Evolutionary conservation across 495 filamentous ascomycete species (phyloP).

Genomic region (Thermothielavioides terrestris): DNA sequence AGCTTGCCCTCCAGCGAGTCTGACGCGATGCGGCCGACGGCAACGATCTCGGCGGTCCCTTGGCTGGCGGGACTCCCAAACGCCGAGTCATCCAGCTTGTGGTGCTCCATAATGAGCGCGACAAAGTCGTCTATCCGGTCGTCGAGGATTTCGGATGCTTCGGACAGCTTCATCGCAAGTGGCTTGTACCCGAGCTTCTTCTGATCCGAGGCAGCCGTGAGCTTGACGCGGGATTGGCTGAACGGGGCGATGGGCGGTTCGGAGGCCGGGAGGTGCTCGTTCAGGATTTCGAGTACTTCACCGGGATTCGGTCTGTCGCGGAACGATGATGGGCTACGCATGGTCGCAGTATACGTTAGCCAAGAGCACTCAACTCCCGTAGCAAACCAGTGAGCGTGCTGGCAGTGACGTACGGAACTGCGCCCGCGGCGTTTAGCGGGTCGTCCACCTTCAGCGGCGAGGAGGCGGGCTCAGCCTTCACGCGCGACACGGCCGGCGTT

Average conservation of each 20-base stretch:
- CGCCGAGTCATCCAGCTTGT: slow-evolving; percentile 66
- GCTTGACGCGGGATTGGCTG: slow-evolving; percentile 66
- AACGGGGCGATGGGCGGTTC: slow-evolving; percentile 65
- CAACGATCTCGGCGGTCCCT: slow-evolving; percentile 77
- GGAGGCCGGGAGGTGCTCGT: slow-evolving; percentile 59
- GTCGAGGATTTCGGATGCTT: slow-evolving; percentile 85
- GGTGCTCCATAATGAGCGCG: slow-evolving; percentile 57
- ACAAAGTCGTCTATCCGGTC: slow-evolving; percentile 90
- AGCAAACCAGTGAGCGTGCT: too few relatives aligned
- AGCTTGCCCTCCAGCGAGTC: slow-evolving; percentile 77
- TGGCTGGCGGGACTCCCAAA: slow-evolving; percentile 82
- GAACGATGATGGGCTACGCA: slow-evolving; percentile 47
- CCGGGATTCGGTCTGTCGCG: slow-evolving; percentile 66
- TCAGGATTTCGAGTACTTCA: slow-evolving; percentile 71
- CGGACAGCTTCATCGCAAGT: slow-evolving; percentile 86
- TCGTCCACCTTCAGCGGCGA: slow-evolving; percentile 39
- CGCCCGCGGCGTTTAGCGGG: slow-evolving; percentile 32
- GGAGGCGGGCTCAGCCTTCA: slow-evolving; percentile 36
- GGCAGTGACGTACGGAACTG: slow-evolving; percentile 24
- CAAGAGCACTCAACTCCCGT: background rate
- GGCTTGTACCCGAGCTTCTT: slow-evolving; percentile 87
- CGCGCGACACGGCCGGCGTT: slow-evolving; percentile 38
- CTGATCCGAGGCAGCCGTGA: slow-evolving; percentile 72
- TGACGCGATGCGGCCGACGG: slow-evolving; percentile 82
- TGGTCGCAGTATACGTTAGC: slow-evolving; percentile 7